Conservation (phyloP, 2,329 filamentous ascomycete species). For the Bisporella sp. region DNA sequence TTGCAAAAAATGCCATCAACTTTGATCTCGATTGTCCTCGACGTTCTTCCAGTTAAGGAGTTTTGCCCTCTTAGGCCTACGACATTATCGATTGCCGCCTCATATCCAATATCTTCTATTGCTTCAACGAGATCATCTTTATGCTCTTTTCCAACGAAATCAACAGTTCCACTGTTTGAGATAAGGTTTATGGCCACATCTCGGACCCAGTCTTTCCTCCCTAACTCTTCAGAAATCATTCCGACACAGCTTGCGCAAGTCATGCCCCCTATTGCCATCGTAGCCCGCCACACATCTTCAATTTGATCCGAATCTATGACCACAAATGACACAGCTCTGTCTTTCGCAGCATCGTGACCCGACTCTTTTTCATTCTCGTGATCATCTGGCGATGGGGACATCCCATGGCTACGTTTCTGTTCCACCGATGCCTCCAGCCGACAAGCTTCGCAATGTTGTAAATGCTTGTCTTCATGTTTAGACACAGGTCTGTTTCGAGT, state of each 20-base stretch:
- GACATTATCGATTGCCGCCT: conserved; percentile 50
- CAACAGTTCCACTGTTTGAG: conserved; percentile 42
- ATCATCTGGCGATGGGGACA: too few relatives aligned
- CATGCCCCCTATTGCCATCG: conserved; percentile 47
- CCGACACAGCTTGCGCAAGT: conserved; percentile 48
- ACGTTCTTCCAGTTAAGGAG: background rate
- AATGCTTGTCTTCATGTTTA: conserved; percentile 24
- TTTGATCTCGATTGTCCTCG: conserved; percentile 54
- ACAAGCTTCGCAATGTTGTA: conserved; percentile 44
- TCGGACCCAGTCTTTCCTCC: conserved; percentile 40
- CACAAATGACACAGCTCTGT: conserved; percentile 11
- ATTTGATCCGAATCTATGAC: conserved; percentile 29
- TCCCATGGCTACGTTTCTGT: too few relatives aligned
- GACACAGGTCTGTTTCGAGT: conserved; percentile 13
- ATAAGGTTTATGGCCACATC: conserved; percentile 44
- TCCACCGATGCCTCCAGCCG: conserved; percentile 27
- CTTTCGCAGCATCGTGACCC: too few relatives aligned
- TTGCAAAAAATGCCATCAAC: conserved; percentile 71
- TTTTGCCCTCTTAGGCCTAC: conserved; percentile 17
- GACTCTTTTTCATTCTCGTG: too few relatives aligned
- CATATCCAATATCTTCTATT: conserved; percentile 60
- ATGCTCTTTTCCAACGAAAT: conserved; percentile 37
- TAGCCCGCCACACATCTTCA: conserved; percentile 39
- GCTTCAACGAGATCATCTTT: conserved; percentile 36
- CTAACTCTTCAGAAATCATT: conserved; percentile 39